Conservation (phyloP, 1,139 yeast genomes). For the Debaryomyces robertsiae region DNA sequence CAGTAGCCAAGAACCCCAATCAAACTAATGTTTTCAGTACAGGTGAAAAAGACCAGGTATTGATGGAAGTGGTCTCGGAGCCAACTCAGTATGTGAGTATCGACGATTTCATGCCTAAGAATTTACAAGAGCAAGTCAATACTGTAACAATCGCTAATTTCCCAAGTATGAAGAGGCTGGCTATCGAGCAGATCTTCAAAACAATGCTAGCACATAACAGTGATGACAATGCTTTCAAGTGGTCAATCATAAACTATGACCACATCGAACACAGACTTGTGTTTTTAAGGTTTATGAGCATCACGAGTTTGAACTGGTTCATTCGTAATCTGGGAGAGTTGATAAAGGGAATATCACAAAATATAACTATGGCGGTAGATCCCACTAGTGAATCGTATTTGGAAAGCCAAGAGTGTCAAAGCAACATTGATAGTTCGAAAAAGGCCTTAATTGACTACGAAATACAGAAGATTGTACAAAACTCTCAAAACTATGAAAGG, state of each 20-base stretch:
- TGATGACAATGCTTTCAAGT: conserved; percentile 18
- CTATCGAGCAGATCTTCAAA: conserved; percentile 33
- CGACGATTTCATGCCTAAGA: conserved; percentile 30
- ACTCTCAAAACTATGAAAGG: conserved; percentile 24
- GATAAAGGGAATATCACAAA: conserved; percentile 6
- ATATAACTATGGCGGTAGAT: conserved; percentile 9
- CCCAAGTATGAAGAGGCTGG: conserved; percentile 31
- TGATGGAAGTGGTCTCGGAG: conserved; percentile 18
- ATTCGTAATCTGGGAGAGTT: conserved; percentile 11
- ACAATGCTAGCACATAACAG: conserved; percentile 13
- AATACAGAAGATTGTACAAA: conserved; percentile 21
- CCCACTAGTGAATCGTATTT: conserved; percentile 8
- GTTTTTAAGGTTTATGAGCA: conserved; percentile 28
- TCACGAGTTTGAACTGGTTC: conserved; percentile 21
- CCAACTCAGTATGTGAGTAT: conserved; percentile 23
- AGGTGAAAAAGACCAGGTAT: conserved; percentile 11
- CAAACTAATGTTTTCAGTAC: conserved; percentile 5
- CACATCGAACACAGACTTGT: conserved; percentile 29
- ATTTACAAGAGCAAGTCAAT: conserved; percentile 40
- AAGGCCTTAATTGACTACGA: conserved; percentile 12
- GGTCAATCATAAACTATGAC: conserved; percentile 34
- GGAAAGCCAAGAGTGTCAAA: background rate
- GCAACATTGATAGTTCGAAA: background rate
- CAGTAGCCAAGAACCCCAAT: background rate
- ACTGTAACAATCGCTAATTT: conserved; percentile 38